Evolutionary conservation across 139 green algal genomes (phyloP), one percentile per base, ranked within the genome.

Genomic region (Volvox africanus): DNA sequence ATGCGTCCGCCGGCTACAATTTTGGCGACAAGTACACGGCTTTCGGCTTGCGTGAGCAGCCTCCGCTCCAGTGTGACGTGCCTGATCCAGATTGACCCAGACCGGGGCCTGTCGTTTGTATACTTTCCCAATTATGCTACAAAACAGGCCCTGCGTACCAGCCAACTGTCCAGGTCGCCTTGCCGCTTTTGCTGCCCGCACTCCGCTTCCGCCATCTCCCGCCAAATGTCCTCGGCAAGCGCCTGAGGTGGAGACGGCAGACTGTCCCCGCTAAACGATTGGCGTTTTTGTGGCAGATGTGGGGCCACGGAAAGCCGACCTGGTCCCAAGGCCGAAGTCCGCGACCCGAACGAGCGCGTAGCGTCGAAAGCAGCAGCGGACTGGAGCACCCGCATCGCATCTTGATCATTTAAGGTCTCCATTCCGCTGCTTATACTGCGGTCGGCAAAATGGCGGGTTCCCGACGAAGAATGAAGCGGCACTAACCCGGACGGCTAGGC

Each of bases 121-220:
- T 55, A 55, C 44, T 55, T 55, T 9, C 44, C 44, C 44, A 55
- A 14, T 14, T 9, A 55, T 55, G 44, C 44, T 14, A 9, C 44
- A 55, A 55, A 9, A 9, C 44, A 55, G 44, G 44, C 44, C 44
- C 44, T 55, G 44, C 78, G 0, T 37, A 92, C 88, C 81, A 89
- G 75, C 89, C 89, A 92, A 32, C 55, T 85, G 71, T 92, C 89
- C 24, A 88, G 69, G 44, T 89, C 91, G 6, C 50, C 69, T 0
- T 18, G 62, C 2, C 36, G 61, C 13, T 81, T 71, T 30, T 87
- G 37, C 77, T 33, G 33, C 11, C 61, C 76, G 17, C 12, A 11
- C 18, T 90, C 86, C 73, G 71, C 83, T 24, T 84, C 73, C 30
- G 37, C 26, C 16, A 90, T 62, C 0, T 76, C 86, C 1, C 30